Conservation (phyloP, 1,139 yeast species). For the Hansenula sp. region DNA sequence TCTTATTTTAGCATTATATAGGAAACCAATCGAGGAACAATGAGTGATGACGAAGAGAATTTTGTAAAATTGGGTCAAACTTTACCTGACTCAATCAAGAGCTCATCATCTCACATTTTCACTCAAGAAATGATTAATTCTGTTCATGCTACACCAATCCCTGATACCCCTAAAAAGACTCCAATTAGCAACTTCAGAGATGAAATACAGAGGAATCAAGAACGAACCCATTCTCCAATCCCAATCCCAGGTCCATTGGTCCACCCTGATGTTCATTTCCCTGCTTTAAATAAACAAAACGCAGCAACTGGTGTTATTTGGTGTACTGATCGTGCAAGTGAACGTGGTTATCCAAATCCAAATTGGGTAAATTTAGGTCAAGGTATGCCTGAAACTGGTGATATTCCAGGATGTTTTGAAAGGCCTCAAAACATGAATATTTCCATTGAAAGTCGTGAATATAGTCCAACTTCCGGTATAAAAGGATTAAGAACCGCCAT, state of each 20-base stretch:
- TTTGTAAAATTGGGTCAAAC: constrained; percentile 23
- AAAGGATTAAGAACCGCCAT: constrained; percentile 58
- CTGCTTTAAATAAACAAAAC: constrained; percentile 60
- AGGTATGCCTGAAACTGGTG: constrained; percentile 71
- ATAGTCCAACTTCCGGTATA: constrained; percentile 65
- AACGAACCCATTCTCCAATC: constrained; percentile 35
- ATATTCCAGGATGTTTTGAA: constrained; percentile 57
- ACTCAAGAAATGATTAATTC: constrained; percentile 4
- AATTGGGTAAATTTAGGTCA: constrained; percentile 68
- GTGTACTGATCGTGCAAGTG: constrained; percentile 65
- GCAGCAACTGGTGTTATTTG: constrained; percentile 68
- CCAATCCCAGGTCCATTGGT: constrained; percentile 49
- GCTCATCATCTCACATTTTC: constrained; percentile 20
- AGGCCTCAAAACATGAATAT: constrained; percentile 52
- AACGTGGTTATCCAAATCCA: constrained; percentile 51
- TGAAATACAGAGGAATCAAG: constrained; percentile 1
- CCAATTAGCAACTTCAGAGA: constrained; percentile 5
- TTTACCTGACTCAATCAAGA: constrained; percentile 19
- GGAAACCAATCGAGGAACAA: neutral
- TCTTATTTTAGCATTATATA: too few species aligned
- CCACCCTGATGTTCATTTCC: constrained; percentile 45
- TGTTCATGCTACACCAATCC: constrained; percentile 1
- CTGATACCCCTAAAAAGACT: constrained; percentile 1
- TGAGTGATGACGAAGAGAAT: constrained; percentile 6
- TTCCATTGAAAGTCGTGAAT: constrained; percentile 53